Evolutionary conservation across 345 rosid genomes (phyloP).

Genomic region (Garcia nutans): DNA sequence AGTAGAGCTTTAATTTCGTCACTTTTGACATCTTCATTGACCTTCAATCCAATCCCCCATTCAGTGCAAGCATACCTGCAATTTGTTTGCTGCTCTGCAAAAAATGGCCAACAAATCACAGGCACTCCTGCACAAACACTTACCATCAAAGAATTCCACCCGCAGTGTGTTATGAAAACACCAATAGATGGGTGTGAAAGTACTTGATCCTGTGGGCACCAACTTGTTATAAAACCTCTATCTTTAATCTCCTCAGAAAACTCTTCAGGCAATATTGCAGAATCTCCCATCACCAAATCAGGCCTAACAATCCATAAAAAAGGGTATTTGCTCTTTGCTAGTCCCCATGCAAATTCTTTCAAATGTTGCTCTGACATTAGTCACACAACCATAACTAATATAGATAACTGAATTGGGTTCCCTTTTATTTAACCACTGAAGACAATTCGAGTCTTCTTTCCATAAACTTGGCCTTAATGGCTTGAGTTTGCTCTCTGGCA

Average conservation of each 20-base stretch:
- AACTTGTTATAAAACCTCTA: conserved; percentile 26
- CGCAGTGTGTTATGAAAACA: conserved; percentile 34
- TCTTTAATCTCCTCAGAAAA: conserved; percentile 19
- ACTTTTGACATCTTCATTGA: conserved; percentile 22
- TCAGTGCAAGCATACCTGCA: conserved; percentile 17
- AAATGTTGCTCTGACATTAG: conserved; percentile 27
- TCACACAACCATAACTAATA: conserved; percentile 30
- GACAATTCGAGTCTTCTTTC: conserved; percentile 29
- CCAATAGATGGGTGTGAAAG: conserved; percentile 29
- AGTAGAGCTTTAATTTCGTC: conserved; percentile 18
- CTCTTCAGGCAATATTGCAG: conserved; percentile 17
- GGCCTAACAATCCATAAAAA: conserved; percentile 39
- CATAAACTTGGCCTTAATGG: conserved; percentile 21
- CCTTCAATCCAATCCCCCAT: conserved; percentile 33
- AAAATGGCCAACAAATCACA: conserved; percentile 35
- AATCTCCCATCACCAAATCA: conserved; percentile 24
- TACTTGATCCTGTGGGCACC: conserved; percentile 33
- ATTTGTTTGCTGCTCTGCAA: conserved; percentile 32
- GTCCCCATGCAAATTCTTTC: conserved; percentile 43
- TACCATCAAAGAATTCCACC: conserved; percentile 37
- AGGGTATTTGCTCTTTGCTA: conserved; percentile 28
- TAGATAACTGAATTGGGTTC: conserved; percentile 23
- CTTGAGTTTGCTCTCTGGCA: conserved; percentile 7
- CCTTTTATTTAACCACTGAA: conserved; percentile 28
- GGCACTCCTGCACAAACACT: conserved; percentile 22